Conservation (phyloP, 805 yeast genomes). For the Zygotorulaspora florentina region DNA sequence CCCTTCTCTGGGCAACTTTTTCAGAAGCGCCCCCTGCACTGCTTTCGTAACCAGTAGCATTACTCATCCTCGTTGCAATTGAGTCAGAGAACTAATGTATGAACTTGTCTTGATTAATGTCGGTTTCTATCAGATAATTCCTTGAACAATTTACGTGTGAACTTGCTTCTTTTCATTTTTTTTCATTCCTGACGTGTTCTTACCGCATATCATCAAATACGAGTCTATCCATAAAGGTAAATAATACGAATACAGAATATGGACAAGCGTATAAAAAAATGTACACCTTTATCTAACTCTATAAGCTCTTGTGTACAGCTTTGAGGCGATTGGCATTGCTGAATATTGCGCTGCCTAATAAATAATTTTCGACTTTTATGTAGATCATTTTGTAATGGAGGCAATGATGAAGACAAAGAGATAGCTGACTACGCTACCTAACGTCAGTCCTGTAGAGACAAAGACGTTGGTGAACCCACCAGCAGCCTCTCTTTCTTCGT, state of each 20-base stretch:
- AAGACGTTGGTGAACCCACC: slow-evolving; percentile 88
- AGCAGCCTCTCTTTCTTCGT: slow-evolving; percentile 79
- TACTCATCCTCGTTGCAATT: slow-evolving; percentile 16
- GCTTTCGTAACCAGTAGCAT: slow-evolving; percentile 23
- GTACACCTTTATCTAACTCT: too few species aligned
- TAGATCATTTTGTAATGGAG: slow-evolving; percentile 4
- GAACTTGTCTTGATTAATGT: background rate
- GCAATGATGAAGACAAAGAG: slow-evolving; percentile 43
- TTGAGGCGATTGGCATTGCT: too few species aligned
- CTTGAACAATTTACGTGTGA: background rate
- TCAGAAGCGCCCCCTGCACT: slow-evolving; percentile 12
- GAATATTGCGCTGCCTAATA: too few species aligned
- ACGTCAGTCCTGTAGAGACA: slow-evolving; percentile 70
- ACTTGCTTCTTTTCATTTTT: slow-evolving; percentile 1
- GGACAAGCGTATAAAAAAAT: too few species aligned
- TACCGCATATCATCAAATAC: background rate
- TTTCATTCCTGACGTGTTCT: slow-evolving; percentile 13
- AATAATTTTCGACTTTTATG: too few species aligned
- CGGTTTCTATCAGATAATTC: background rate
- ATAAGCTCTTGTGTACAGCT: too few species aligned
- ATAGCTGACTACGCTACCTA: slow-evolving; percentile 77
- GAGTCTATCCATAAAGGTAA: too few species aligned
- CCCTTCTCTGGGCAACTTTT: slow-evolving; percentile 12
- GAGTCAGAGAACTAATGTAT: slow-evolving; percentile 4
- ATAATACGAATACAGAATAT: too few species aligned